phyloP scores from a whole-genome alignment of 2,329 filamentous ascomycete genomes.

The Fusarium poae region DNA sequence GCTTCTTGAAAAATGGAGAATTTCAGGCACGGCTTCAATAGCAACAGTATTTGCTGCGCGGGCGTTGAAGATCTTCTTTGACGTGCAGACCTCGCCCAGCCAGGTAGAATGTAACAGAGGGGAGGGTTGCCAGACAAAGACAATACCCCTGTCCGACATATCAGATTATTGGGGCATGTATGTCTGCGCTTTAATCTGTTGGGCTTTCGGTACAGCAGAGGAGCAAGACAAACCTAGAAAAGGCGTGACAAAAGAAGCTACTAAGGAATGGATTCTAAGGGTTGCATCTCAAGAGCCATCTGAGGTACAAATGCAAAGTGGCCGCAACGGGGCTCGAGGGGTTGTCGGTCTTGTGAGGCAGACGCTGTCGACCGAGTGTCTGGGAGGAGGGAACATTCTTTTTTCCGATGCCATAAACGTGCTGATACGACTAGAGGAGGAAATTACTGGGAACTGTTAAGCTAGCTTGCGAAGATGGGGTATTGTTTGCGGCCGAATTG shows the following conservation, averaged over 20 bases:
- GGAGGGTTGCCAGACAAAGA: slow-evolving; percentile 15
- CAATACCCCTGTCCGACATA: slow-evolving; percentile 54
- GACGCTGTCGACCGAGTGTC: slow-evolving; percentile 63
- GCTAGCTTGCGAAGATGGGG: slow-evolving; percentile 4
- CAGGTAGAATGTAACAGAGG: slow-evolving; percentile 9
- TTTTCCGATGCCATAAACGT: slow-evolving; percentile 67
- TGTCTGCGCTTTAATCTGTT: slow-evolving; percentile 70
- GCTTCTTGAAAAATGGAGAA: slow-evolving; percentile 61
- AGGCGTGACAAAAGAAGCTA: slow-evolving; percentile 47
- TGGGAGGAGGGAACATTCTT: slow-evolving; percentile 62
- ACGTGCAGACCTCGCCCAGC: slow-evolving; percentile 33
- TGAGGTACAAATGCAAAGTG: slow-evolving; percentile 55
- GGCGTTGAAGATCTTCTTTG: slow-evolving; percentile 63
- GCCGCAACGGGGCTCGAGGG: slow-evolving; percentile 58
- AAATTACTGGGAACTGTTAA: slow-evolving; percentile 52
- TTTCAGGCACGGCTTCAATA: slow-evolving; percentile 59
- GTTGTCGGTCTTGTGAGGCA: slow-evolving; percentile 64
- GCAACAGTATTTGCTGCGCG: slow-evolving; percentile 66
- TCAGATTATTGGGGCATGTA: slow-evolving; percentile 69
- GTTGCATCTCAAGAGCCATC: slow-evolving; percentile 58
- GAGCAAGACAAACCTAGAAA: slow-evolving; percentile 38
- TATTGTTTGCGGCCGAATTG: background rate
- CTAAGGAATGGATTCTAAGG: slow-evolving; percentile 55
- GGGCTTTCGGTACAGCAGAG: slow-evolving; percentile 63
- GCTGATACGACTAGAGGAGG: slow-evolving; percentile 64